Percentiles rank a stretch among this genome's conserved stretches.
Conservation (phyloP, 805 yeast species). For the Kurtzmaniella fragi region DNA sequence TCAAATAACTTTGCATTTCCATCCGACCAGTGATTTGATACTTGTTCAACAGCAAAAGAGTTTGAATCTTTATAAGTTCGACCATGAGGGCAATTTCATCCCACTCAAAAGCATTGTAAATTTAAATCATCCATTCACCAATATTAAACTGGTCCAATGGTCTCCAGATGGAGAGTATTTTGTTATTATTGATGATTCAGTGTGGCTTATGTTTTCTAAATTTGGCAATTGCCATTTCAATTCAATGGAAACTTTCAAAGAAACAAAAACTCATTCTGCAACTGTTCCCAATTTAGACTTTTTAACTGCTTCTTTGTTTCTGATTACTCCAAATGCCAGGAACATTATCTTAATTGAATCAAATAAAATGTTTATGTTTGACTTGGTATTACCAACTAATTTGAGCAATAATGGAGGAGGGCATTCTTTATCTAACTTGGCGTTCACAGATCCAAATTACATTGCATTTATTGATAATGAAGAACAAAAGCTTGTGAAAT, state of each 20-base stretch:
- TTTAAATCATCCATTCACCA: neutral
- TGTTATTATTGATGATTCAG: conserved; percentile 10
- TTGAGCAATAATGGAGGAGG: neutral
- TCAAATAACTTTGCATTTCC: conserved; percentile 8
- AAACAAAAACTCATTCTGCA: conserved; percentile 11
- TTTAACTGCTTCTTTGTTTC: conserved; percentile 18
- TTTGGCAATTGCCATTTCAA: conserved; percentile 29
- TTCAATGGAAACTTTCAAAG: conserved; percentile 18
- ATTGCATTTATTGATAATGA: neutral
- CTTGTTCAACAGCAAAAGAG: conserved; percentile 4
- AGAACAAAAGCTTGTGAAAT: conserved; percentile 13
- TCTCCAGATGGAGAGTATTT: conserved; percentile 34
- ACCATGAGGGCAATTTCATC: neutral
- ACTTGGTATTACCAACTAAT: neutral
- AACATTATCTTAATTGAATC: conserved; percentile 1
- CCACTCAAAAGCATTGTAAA: neutral
- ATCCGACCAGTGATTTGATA: conserved; percentile 11
- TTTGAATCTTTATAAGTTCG: conserved; percentile 2
- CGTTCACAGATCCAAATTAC: too few species aligned
- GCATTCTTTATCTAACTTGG: too few species aligned
- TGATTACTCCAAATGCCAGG: conserved; percentile 22
- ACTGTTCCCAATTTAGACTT: conserved; percentile 12
- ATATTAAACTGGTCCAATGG: conserved; percentile 17
- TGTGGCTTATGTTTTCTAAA: conserved; percentile 29
- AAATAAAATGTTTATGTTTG: neutral